Conservation (phyloP, 164 flowering plant genomes). For the Magnolia sinica region DNA sequence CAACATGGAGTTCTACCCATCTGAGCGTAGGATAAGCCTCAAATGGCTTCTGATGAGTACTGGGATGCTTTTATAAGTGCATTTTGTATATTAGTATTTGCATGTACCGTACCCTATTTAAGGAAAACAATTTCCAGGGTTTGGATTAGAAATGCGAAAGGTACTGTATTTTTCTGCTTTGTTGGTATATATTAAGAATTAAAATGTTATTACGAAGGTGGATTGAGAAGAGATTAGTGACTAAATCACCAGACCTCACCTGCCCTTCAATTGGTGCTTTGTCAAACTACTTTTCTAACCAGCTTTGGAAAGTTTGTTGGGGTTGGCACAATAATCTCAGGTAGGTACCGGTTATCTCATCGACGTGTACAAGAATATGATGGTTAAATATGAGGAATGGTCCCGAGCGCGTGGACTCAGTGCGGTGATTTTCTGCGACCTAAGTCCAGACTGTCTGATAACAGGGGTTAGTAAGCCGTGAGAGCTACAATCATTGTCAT, state of each 20-base stretch:
- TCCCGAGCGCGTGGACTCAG: too few relatives aligned
- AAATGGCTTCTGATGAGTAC: not conserved
- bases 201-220: not conserved
- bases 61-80: slow-evolving; percentile 1
- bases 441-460: not conserved
- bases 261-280: slow-evolving; percentile 1
- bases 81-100: not conserved
- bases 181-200: not conserved
- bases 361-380: not conserved
- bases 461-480: not conserved
- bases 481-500: not conserved
- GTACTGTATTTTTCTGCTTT: not conserved
- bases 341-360: not conserved
- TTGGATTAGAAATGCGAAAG: not conserved
- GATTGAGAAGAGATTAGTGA: not conserved
- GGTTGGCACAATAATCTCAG: not conserved
- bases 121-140: not conserved
- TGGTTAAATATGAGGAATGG: too few relatives aligned
- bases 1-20: slow-evolving; percentile 36
- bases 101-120: not conserved
- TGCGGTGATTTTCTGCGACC: not conserved
- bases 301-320: slow-evolving; percentile 3
- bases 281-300: slow-evolving; percentile 1
- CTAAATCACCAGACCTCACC: not conserved
- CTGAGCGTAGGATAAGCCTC: not conserved